Base-by-base conservation (phyloP, 1,139 yeast species). In the Pichia sp. region DNA sequence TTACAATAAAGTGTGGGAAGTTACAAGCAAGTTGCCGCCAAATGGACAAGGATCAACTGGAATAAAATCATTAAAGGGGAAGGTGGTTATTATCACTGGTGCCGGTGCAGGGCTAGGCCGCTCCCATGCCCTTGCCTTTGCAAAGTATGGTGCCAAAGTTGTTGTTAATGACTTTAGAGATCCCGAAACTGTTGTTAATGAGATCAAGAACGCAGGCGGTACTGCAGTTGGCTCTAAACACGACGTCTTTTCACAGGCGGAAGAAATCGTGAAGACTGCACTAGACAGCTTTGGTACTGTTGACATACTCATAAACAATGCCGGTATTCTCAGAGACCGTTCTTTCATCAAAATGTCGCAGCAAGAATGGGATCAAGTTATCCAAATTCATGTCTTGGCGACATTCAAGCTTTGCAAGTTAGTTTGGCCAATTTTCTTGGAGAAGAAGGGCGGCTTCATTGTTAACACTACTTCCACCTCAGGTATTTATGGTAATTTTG, bases 401-500 rank as follows among this genome's bases (percentile, higher is more conserved):
- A 80, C 96, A 24, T 87, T 67, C 66, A 73, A 80, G 53, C 75
- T 91, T 58, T 75, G 88, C 51, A 81, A 85, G 60, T 82, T 91
- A 42, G 96, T 94, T 12, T 91, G 96, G 96, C 96, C 96, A 34
- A 66, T 82, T 52, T 82, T 88, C 61, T 52, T 72, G 43, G 74
- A 83, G 58, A 87, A 87, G 62, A 76, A 78, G 53, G 71, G 71
- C 43, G 97, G 97, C 53, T 72, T 79, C 51, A 79, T 91, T 44
- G 72, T 91, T 51, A 91, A 91, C 63, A 84, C 94, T 34, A 72
- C 96, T 27, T 86, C 96, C 18, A 91, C 97, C 20, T 87, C 96
- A 12, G 97, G 97, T 53, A 86, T 91, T 51, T 91, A 91, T 60
- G 97, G 97, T 51, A 86, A 84, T 67, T 91, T 91, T 63, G 98